Percentiles rank a stretch among this genome's conserved stretches.
Conservation (phyloP, 768 basidiomycete species). For the Pisolithus microcarpus region DNA sequence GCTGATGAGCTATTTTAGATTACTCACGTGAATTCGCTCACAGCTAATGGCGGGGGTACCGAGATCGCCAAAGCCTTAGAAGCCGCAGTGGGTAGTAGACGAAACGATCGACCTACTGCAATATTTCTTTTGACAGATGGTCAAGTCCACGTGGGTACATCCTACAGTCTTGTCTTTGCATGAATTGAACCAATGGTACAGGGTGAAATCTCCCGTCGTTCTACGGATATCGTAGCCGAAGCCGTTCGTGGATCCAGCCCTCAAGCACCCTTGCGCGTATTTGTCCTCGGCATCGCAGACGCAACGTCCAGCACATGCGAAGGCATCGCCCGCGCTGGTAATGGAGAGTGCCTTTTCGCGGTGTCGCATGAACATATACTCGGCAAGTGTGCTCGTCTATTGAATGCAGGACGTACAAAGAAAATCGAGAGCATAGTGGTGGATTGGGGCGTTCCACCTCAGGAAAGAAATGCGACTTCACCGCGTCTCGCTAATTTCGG, state of each 20-base stretch:
- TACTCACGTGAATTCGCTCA: constrained; percentile 32
- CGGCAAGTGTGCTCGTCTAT: constrained; percentile 41
- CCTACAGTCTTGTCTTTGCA: neutral
- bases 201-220: constrained; percentile 6
- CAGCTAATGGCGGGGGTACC: constrained; percentile 44
- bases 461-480: neutral
- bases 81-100: constrained; percentile 31
- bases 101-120: constrained; percentile 32
- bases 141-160: constrained; percentile 26
- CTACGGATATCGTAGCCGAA: constrained; percentile 14
- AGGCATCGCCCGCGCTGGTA: constrained; percentile 46
- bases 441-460: constrained; percentile 37
- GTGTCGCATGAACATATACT: constrained; percentile 38
- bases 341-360: constrained; percentile 45
- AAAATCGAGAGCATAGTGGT: constrained; percentile 39
- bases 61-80: constrained; percentile 39
- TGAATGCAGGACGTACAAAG: constrained; percentile 44
- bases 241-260: constrained; percentile 28
- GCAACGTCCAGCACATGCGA: constrained; percentile 48
- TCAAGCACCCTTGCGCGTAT: constrained; percentile 39
- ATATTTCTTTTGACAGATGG: constrained; percentile 60
- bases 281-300: constrained; percentile 51
- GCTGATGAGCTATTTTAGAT: constrained; percentile 28
- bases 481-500: constrained; percentile 5
- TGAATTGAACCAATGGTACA: neutral